These are phyloP conservation scores for Ramaria rubella DNA, from an alignment of 768 basidiomycete genomes.

Conservation along the genomic window DNA sequence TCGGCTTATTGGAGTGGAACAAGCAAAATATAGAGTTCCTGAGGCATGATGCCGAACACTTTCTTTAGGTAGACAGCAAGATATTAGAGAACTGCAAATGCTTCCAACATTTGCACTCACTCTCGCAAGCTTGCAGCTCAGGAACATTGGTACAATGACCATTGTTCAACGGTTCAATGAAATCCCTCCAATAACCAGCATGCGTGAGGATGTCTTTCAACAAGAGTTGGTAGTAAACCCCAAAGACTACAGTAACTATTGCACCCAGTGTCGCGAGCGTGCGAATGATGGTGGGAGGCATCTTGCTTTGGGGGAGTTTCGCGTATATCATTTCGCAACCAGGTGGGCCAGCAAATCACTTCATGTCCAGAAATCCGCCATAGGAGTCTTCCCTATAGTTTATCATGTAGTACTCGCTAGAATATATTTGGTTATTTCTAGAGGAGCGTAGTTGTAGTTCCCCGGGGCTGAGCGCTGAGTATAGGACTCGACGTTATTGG, in stretches of 20 bases:
- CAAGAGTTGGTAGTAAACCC: conserved; percentile 41
- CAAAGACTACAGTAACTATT: conserved; percentile 35
- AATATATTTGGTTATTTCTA: too few species aligned
- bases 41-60: conserved; percentile 50
- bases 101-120: conserved; percentile 30
- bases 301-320: too few species aligned
- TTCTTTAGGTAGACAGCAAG: conserved; percentile 32
- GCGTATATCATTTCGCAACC: too few species aligned
- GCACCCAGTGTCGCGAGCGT: conserved; percentile 20
- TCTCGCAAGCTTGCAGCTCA: conserved; percentile 62
- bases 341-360: too few species aligned
- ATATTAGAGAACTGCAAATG: background rate
- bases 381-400: too few species aligned
- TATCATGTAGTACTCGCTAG: too few species aligned
- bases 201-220: conserved; percentile 38
- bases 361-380: too few species aligned
- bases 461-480: too few species aligned
- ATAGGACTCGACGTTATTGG: too few species aligned
- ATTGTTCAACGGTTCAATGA: conserved; percentile 40
- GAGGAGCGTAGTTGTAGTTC: too few species aligned
- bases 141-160: conserved; percentile 42
- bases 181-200: conserved; percentile 38
- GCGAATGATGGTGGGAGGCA: too few species aligned
- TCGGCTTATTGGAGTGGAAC: conserved; percentile 45
- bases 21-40: conserved; percentile 57